phyloP scores from a whole-genome alignment of 2,329 filamentous ascomycete species.

The Fusarium bulbicola region DNA sequence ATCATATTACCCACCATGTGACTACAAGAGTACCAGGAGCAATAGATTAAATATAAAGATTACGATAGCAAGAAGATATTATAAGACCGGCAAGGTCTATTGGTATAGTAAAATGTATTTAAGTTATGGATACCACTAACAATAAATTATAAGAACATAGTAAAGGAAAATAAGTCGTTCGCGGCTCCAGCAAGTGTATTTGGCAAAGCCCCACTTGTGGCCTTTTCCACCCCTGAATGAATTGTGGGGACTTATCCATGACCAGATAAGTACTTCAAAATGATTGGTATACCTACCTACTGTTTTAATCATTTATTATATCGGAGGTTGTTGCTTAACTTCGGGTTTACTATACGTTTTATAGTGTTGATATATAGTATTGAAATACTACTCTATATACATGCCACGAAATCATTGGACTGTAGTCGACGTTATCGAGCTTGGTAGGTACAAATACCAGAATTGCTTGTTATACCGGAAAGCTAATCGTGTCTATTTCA shows the following conservation, averaged over 20 bases:
- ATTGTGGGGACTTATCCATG: not conserved
- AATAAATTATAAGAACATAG: not conserved
- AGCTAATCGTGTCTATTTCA: not conserved
- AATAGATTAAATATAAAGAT: too few relatives aligned
- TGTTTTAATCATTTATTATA: rapidly evolving
- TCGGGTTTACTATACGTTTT: not conserved
- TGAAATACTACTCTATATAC: not conserved
- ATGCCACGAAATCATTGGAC: not conserved
- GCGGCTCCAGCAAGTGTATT: too few relatives aligned
- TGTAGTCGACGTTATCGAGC: too few relatives aligned
- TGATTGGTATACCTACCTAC: not conserved
- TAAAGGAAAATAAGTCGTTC: too few relatives aligned
- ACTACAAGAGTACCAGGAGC: not conserved
- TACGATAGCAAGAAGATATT: not conserved
- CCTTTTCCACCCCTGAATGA: too few relatives aligned
- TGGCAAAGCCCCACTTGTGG: too few relatives aligned
- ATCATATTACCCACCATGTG: not conserved
- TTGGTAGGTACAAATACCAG: too few relatives aligned
- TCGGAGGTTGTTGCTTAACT: not conserved
- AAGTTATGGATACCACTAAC: not conserved
- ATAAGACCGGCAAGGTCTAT: not conserved
- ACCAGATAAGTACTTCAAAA: not conserved
- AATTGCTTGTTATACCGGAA: not conserved
- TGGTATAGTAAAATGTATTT: too few relatives aligned
- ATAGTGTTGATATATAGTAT: not conserved